Evolutionary conservation across 2,329 filamentous ascomycete genomes (phyloP).

Genomic region (Didymella keratinophila): DNA sequence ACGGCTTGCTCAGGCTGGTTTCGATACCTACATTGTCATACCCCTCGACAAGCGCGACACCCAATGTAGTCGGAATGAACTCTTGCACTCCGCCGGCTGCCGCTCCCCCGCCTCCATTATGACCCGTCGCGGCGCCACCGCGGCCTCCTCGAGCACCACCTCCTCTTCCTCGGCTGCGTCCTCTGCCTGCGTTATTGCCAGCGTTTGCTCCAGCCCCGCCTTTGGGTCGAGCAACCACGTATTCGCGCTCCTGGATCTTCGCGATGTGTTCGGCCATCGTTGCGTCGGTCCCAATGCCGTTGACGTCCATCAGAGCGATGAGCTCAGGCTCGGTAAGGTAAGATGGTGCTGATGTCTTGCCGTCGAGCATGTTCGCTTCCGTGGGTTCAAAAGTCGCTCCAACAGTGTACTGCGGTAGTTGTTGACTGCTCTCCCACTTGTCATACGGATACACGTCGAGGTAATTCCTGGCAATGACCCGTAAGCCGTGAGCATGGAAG

Average conservation of each 20-base stretch:
- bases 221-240: constrained; percentile 73
- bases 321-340: constrained; percentile 96
- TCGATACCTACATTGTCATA: constrained; percentile 95
- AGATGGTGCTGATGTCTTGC: constrained; percentile 83
- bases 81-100: constrained; percentile 70
- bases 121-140: constrained; percentile 50
- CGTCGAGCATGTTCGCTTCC: constrained; percentile 87
- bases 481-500: constrained; percentile 83
- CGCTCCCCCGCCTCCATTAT: constrained; percentile 52
- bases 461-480: constrained; percentile 89
- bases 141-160: constrained; percentile 55
- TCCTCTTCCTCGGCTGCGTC: constrained; percentile 54
- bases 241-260: constrained; percentile 90
- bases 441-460: constrained; percentile 96
- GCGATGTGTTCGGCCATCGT: constrained; percentile 99
- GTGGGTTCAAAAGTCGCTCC: constrained; percentile 87
- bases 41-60: constrained; percentile 89
- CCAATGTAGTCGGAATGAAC: constrained; percentile 91
- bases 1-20: constrained; percentile 92
- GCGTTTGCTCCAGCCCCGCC: constrained; percentile 44
- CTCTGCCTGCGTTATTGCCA: constrained; percentile 52
- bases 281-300: constrained; percentile 96
- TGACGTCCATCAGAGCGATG: constrained; percentile 96
- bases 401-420: constrained; percentile 78
- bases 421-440: constrained; percentile 88